Conservation (phyloP, 768 basidiomycete genomes). For the Lentinus brumalis region DNA sequence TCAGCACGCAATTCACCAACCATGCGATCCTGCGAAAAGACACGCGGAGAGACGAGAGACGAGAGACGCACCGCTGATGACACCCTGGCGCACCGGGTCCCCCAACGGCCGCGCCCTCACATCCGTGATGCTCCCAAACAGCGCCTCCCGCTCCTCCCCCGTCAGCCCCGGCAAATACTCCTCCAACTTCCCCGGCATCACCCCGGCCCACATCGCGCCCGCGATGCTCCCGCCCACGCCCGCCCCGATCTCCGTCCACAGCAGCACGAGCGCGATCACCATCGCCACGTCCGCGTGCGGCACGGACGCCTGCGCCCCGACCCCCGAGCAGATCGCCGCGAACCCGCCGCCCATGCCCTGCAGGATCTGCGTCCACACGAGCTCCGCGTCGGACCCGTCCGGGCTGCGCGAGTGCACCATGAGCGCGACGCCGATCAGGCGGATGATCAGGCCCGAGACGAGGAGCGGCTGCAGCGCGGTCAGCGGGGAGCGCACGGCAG, state of each 20-base stretch:
- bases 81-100: conserved; percentile 19
- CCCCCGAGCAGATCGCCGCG: conserved; percentile 43
- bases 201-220: conserved; percentile 25
- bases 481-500: background rate
- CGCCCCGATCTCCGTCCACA: conserved; percentile 47
- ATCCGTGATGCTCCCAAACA: conserved; percentile 20
- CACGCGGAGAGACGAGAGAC: background rate
- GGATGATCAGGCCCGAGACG: conserved; percentile 37
- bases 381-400: conserved; percentile 30
- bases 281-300: conserved; percentile 50
- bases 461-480: conserved; percentile 33
- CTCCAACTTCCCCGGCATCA: conserved; percentile 27
- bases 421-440: conserved; percentile 32
- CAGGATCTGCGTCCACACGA: conserved; percentile 51
- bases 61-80: conserved; percentile 15
- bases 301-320: conserved; percentile 48
- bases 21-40: background rate
- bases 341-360: conserved; percentile 55
- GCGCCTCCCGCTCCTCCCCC: conserved; percentile 11
- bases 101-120: conserved; percentile 12
- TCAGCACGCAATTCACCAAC: background rate
- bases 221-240: conserved; percentile 43
- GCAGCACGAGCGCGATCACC: conserved; percentile 44
- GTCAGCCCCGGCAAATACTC: conserved; percentile 25
- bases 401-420: conserved; percentile 30